Conservation (phyloP, 805 yeast species). For the Candida qinlingensis region DNA sequence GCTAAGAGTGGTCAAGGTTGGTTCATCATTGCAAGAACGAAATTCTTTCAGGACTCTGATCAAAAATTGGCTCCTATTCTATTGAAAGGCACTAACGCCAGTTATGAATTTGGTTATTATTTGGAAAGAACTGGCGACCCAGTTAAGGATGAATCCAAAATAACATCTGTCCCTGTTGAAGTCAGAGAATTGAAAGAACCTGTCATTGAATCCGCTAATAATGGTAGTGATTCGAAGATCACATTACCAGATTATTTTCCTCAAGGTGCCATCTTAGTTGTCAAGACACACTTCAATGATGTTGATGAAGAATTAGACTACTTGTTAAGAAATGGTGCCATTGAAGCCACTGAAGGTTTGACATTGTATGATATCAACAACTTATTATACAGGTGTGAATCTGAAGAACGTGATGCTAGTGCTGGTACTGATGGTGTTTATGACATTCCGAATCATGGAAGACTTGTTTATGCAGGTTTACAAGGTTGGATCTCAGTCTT, state of each 20-base stretch:
- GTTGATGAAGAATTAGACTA: slow-evolving; percentile 63
- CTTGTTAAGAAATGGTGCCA: slow-evolving; percentile 68
- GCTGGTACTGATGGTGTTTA: slow-evolving; percentile 71
- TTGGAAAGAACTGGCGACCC: slow-evolving; percentile 50
- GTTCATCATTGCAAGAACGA: slow-evolving; percentile 82
- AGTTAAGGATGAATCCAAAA: slow-evolving; percentile 30
- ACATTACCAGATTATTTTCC: slow-evolving; percentile 62
- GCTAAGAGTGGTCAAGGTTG: slow-evolving; percentile 84
- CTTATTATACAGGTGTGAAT: slow-evolving; percentile 69
- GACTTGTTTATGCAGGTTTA: slow-evolving; percentile 78
- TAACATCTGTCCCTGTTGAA: slow-evolving; percentile 65
- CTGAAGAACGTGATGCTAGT: slow-evolving; percentile 82
- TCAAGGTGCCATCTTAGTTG: slow-evolving; percentile 86
- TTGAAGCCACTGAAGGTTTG: slow-evolving; percentile 61
- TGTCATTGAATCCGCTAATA: slow-evolving; percentile 35
- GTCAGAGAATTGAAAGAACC: slow-evolving; percentile 50
- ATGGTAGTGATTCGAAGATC: slow-evolving; percentile 43
- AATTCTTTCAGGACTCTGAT: slow-evolving; percentile 44
- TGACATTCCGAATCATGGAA: slow-evolving; percentile 67
- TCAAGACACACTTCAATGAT: slow-evolving; percentile 62
- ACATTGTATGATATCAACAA: slow-evolving; percentile 68
- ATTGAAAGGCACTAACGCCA: slow-evolving; percentile 55
- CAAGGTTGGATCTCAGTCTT: slow-evolving; percentile 87
- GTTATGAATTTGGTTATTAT: slow-evolving; percentile 52
- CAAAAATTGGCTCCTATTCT: slow-evolving; percentile 55